Evolutionary conservation across 352 stramenopile species (phyloP).

Genomic region (Phytopythium delawarense): DNA sequence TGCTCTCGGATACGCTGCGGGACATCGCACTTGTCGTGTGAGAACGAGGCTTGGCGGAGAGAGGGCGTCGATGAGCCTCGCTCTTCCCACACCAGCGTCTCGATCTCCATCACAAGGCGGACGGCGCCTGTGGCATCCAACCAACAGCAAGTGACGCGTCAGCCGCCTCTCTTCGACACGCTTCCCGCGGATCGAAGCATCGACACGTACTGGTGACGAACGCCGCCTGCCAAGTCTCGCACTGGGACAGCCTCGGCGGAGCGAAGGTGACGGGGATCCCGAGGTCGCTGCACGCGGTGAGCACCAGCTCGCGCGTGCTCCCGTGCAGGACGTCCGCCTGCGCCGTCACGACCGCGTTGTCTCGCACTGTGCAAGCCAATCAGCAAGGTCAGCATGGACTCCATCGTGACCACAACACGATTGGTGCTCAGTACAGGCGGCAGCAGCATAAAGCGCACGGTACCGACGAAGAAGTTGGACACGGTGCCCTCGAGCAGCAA

Average conservation of each 20-base stretch:
- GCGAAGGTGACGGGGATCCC: constrained; percentile 52
- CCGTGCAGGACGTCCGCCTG: constrained; percentile 40
- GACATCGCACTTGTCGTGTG: neutral
- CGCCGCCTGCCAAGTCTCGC: constrained; percentile 47
- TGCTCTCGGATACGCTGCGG: constrained; percentile 6
- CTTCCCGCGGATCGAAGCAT: neutral
- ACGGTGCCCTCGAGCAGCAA: constrained; percentile 70
- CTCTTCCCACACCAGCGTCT: constrained; percentile 4
- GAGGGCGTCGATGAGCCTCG: neutral
- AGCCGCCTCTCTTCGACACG: neutral
- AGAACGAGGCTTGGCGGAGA: neutral
- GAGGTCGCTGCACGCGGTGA: constrained; percentile 52
- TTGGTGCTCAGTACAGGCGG: no score
- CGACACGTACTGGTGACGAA: constrained; percentile 67
- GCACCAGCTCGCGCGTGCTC: constrained; percentile 58
- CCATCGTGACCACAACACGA: neutral
- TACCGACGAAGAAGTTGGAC: constrained; percentile 79
- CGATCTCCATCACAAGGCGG: constrained; percentile 5
- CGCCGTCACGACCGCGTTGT: constrained; percentile 45
- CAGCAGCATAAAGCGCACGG: neutral
- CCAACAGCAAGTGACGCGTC: neutral
- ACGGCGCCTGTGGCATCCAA: neutral
- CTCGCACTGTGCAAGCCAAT: constrained; percentile 24
- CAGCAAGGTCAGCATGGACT: neutral
- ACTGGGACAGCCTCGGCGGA: constrained; percentile 47